Evolutionary conservation across 1,139 yeast species (phyloP), one percentile per base, ranked within the genome.

Genomic region (Debaryomyces subglobosus): DNA sequence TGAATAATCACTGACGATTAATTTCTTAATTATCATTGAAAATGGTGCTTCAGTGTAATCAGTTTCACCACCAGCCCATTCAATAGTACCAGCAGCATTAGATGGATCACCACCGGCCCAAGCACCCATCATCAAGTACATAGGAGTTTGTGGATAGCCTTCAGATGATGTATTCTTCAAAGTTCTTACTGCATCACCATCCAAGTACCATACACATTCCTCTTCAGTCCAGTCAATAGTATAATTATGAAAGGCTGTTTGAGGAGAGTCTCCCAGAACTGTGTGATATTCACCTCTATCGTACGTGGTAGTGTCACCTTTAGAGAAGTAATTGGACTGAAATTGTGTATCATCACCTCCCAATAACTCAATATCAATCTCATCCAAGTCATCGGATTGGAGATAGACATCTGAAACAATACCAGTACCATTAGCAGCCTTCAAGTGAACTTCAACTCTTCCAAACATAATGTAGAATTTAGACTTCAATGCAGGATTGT

Each of bases 391-490:
- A 61, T 89, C 95, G 52, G 90, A 83, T 63, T 88, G 92, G 50
- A 89, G 71, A 55, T 82, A 87, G 58, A 88, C 82, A 2, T 91
- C 82, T 0, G 96, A 86, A 13, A 88, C 83, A 38, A 89, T 77
- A 49, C 96, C 96, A 18, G 65, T 64, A 25, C 96, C 96, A 9
- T 77, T 71, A 2, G 92, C 90, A 24, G 91, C 85, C 60, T 84
- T 79, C 47, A 86, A 64, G 5, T 74, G 72, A 5, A 83, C 89
- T 60, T 86, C 92, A 25, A 88, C 79, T 54, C 82, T 79, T 40
- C 96, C 96, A 65, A 84, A 89, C 90, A 89, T 85, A 55, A 89
- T 81, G 65, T 87, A 87, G 60, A 86, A 87, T 52, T 81, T 77
- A 7, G 94, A 86, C 56, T 75, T 77, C 48, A 89, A 64, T 8